phyloP scores from a whole-genome alignment of 257 asterid species.

The Solanum gandarillasii region DNA sequence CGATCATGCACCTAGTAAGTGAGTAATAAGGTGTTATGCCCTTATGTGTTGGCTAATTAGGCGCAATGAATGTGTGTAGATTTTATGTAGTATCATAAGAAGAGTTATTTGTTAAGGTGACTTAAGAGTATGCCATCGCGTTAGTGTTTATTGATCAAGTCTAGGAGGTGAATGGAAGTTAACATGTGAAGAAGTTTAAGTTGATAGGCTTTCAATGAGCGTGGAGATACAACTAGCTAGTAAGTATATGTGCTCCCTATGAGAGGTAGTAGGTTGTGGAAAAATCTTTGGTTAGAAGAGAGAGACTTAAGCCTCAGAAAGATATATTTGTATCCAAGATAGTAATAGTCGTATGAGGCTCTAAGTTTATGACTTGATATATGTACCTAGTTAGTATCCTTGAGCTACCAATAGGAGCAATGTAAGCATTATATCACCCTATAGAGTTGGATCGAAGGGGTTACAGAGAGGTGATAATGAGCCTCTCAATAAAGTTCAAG shows the following conservation, averaged over 20 bases:
- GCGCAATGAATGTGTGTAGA: background rate
- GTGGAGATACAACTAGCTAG: background rate
- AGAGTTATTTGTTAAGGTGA: background rate
- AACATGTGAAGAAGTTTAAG: background rate
- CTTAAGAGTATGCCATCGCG: background rate
- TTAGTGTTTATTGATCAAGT: no score
- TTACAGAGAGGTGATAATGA: no score
- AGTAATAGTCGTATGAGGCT: background rate
- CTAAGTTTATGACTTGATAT: background rate
- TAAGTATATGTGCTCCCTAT: background rate
- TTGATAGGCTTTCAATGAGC: background rate
- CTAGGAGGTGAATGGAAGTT: background rate
- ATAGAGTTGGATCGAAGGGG: no score
- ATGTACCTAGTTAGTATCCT: background rate
- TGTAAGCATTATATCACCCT: no score
- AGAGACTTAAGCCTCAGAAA: background rate
- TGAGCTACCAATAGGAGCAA: no score
- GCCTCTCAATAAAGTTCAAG: no score
- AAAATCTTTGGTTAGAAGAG: background rate
- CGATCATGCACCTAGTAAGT: background rate
- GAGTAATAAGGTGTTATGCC: no score
- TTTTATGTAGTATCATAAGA: background rate
- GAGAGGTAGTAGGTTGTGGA: background rate
- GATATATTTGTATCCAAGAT: background rate
- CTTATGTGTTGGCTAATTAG: no score